These are phyloP conservation scores for Penicillium dipodomyicola DNA, from an alignment of 495 filamentous ascomycete genomes.

Conservation along the genomic window DNA sequence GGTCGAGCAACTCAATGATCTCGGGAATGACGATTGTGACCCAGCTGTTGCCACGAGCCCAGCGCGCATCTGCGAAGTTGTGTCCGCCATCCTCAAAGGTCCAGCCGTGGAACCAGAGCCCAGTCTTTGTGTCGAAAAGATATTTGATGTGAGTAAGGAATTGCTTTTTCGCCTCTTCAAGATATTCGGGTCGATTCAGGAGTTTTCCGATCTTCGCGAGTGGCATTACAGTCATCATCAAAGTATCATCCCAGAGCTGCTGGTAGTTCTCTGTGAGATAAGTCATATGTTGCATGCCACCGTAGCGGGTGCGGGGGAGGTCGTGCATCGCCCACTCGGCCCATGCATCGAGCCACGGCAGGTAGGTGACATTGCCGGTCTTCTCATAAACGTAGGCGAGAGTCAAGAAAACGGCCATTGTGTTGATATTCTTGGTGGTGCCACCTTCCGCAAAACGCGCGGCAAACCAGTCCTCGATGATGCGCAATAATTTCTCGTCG, in stretches of 20 bases:
- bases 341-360: conserved; percentile 71
- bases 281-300: conserved; percentile 73
- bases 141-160: conserved; percentile 71
- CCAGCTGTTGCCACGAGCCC: conserved; percentile 69
- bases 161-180: conserved; percentile 71
- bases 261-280: conserved; percentile 57
- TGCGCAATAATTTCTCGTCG: conserved; percentile 45
- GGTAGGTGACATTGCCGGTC: conserved; percentile 56
- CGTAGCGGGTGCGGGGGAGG: conserved; percentile 62
- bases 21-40: conserved; percentile 73
- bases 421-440: conserved; percentile 80
- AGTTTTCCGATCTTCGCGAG: conserved; percentile 71
- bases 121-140: conserved; percentile 63
- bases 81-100: conserved; percentile 64
- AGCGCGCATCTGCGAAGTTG: conserved; percentile 66
- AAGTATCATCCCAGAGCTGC: conserved; percentile 75
- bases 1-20: conserved; percentile 63
- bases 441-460: conserved; percentile 62
- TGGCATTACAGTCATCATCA: conserved; percentile 79
- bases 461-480: conserved; percentile 68
- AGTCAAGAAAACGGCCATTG: conserved; percentile 70
- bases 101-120: conserved; percentile 74
- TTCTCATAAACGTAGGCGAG: conserved; percentile 70
- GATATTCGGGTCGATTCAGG: conserved; percentile 60
- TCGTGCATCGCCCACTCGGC: conserved; percentile 75